Conservation (phyloP, 306 rosid species). For the Vigna unguiculata region DNA sequence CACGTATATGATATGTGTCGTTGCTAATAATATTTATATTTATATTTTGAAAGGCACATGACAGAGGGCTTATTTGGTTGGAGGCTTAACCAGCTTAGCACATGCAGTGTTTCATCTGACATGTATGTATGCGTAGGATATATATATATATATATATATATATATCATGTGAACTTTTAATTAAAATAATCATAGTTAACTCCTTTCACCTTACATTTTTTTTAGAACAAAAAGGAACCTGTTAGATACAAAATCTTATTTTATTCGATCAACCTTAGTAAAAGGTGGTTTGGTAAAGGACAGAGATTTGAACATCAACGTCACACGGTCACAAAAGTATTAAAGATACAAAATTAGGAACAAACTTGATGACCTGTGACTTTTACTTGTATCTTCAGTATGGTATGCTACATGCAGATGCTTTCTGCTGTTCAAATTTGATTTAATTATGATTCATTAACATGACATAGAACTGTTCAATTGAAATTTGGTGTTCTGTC, state of each 20-base stretch:
- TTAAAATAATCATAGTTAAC: background rate
- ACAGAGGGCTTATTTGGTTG: slow-evolving; percentile 27
- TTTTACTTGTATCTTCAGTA: background rate
- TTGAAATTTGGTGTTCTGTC: too few species aligned
- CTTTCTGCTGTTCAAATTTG: slow-evolving; percentile 16
- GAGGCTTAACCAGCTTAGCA: slow-evolving; percentile 28
- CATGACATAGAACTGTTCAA: background rate
- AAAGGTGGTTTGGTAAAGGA: background rate
- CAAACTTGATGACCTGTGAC: background rate
- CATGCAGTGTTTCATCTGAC: slow-evolving; percentile 31
- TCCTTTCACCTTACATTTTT: background rate
- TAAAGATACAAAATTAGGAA: background rate
- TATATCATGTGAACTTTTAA: background rate
- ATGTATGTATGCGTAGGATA: background rate
- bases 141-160: too few species aligned
- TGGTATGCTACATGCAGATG: slow-evolving; percentile 1
- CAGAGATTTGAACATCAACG: background rate
- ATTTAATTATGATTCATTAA: slow-evolving; percentile 9
- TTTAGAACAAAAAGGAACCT: background rate
- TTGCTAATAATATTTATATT: background rate
- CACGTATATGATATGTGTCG: background rate
- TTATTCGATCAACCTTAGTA: background rate
- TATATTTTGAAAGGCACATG: slow-evolving; percentile 37
- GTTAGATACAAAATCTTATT: background rate
- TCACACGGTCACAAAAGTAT: background rate